Conservation (phyloP, 2,329 filamentous ascomycete species). For the Gyromitra esculenta region DNA sequence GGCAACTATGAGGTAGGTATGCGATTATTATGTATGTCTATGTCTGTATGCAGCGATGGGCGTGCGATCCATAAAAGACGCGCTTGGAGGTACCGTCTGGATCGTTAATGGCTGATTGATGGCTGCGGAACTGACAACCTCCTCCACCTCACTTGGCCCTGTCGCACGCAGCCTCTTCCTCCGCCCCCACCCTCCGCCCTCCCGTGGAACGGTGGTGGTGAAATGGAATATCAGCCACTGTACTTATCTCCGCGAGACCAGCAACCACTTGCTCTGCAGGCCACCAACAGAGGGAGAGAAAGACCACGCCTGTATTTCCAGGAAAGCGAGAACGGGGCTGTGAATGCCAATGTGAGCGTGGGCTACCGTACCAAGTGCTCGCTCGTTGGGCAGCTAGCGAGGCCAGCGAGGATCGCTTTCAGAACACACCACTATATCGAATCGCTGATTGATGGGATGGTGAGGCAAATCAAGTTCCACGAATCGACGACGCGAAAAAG, state of each 20-base stretch:
- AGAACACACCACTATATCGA: neutral
- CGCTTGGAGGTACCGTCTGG: constrained; percentile 34
- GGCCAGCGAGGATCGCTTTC: constrained; percentile 32
- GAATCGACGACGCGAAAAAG: constrained; percentile 35
- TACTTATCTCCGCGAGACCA: constrained; percentile 33
- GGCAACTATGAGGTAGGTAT: constrained; percentile 37
- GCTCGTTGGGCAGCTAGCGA: neutral
- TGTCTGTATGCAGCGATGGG: constrained; percentile 17
- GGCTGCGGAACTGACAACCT: constrained; percentile 27
- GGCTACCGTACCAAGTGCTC: neutral
- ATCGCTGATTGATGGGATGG: constrained; percentile 34
- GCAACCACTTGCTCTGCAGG: constrained; percentile 1
- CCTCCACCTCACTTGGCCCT: neutral
- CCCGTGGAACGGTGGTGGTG: constrained; percentile 17
- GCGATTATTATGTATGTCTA: constrained; percentile 7
- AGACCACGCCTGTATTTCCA: neutral
- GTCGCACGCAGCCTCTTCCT: constrained; percentile 9
- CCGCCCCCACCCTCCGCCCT: neutral
- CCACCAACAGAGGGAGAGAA: constrained; percentile 1
- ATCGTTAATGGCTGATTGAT: constrained; percentile 33
- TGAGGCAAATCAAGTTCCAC: constrained; percentile 38
- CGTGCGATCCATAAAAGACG: constrained; percentile 30
- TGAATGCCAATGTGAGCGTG: neutral
- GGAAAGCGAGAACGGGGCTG: constrained; percentile 25
- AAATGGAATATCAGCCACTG: constrained; percentile 23